Evolutionary conservation across 345 rosid species (phyloP).

Genomic region (Barbarea vulgaris): DNA sequence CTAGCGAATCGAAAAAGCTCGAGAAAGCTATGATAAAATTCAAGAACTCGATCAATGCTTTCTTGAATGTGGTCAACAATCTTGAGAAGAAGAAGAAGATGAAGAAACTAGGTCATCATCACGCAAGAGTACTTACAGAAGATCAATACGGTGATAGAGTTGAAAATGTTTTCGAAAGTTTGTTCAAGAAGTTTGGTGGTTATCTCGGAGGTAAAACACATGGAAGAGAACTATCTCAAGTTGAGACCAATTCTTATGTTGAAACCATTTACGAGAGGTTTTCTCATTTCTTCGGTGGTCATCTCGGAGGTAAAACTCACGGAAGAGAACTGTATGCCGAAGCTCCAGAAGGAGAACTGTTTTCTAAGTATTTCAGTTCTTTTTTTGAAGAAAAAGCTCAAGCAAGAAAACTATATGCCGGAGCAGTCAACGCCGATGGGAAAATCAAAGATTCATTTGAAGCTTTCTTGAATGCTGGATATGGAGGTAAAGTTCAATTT

Average conservation of each 20-base stretch:
- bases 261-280: background rate
- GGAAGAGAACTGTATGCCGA: background rate
- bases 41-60: constrained; percentile 13
- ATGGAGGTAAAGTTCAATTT: constrained; percentile 1
- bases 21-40: background rate
- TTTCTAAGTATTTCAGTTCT: no score
- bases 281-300: background rate
- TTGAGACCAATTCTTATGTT: background rate
- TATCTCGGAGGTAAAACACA: background rate
- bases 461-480: constrained; percentile 11
- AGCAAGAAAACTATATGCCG: background rate
- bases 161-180: background rate
- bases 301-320: background rate
- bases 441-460: background rate
- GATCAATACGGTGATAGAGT: background rate
- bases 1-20: background rate
- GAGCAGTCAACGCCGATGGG: background rate
- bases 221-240: constrained; percentile 18
- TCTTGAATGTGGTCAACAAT: constrained; percentile 1
- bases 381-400: background rate
- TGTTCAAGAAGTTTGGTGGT: background rate
- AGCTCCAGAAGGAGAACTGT: background rate
- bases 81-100: constrained; percentile 29
- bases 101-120: background rate
- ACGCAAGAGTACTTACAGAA: constrained; percentile 18